Percentiles rank a stretch among this genome's conserved stretches.
phyloP scores from a whole-genome alignment of 202 grass and related monocot species.

The Zoysia matrella region DNA sequence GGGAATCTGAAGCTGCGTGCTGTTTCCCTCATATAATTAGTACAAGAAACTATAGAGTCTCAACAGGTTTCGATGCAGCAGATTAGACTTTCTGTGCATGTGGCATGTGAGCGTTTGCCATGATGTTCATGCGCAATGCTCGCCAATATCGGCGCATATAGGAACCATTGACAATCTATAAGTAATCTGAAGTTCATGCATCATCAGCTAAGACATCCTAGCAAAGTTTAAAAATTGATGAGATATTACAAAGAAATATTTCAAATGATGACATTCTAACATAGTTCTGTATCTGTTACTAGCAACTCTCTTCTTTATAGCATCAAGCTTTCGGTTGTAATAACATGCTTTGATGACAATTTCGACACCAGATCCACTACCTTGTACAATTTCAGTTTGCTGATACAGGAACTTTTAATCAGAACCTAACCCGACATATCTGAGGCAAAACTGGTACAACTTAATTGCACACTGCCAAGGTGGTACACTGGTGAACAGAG shows the following conservation, averaged over 20 bases:
- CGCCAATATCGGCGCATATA: background rate
- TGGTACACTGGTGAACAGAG: constrained; percentile 4
- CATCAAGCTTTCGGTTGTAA: no score
- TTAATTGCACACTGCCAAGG: constrained; percentile 33
- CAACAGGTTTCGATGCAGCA: background rate
- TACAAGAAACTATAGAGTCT: background rate
- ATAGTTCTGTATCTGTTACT: no score
- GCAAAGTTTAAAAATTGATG: no score
- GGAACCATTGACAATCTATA: background rate
- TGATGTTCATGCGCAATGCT: background rate
- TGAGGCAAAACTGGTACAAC: constrained; percentile 9
- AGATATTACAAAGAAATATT: no score
- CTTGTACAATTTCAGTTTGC: background rate
- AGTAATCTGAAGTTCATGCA: background rate
- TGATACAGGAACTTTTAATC: background rate
- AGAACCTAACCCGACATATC: background rate
- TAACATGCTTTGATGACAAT: no score
- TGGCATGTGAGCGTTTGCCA: constrained; percentile 7
- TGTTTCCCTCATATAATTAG: background rate
- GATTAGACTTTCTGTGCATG: background rate
- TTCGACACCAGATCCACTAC: background rate
- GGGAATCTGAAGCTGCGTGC: background rate
- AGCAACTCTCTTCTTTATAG: no score
- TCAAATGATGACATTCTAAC: no score
- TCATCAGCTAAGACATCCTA: constrained; percentile 21